Evolutionary conservation across 208 protist species (phyloP).

Genomic region (Leishmania tropica): DNA sequence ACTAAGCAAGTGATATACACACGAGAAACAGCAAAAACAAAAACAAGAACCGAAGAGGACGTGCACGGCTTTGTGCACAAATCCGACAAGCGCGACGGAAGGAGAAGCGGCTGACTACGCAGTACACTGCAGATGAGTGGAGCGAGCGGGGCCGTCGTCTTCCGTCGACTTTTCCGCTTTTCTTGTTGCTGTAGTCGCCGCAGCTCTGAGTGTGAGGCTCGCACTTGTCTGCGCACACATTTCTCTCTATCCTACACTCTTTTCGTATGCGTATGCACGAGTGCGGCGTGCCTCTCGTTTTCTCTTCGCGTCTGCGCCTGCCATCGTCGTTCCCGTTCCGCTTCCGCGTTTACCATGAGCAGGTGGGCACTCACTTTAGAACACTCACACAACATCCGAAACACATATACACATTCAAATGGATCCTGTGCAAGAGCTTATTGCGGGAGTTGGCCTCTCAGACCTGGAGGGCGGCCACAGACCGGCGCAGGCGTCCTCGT

Average conservation of each 20-base stretch:
- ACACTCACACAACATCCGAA: background rate
- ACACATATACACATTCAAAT: slow-evolving; percentile 7
- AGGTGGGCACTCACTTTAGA: background rate
- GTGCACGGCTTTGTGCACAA: background rate
- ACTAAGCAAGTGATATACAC: background rate
- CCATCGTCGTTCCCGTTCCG: background rate
- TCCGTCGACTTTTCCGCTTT: background rate
- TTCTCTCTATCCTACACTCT: background rate
- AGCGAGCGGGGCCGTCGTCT: background rate
- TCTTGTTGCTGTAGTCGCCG: background rate
- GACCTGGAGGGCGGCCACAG: slow-evolving; percentile 7
- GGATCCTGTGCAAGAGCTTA: slow-evolving; percentile 23
- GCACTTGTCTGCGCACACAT: background rate
- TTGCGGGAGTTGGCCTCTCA: slow-evolving; percentile 8
- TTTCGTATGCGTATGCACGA: background rate
- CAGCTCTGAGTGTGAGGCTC: background rate
- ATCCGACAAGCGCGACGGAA: background rate
- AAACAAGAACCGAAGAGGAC: background rate
- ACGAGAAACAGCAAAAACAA: background rate
- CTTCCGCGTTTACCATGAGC: background rate
- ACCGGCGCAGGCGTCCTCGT: background rate
- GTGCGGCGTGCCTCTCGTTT: background rate
- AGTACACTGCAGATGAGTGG: background rate
- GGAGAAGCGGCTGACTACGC: too few relatives aligned
- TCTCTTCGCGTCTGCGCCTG: background rate